Evolutionary conservation across 306 rosid species (phyloP), one percentile per base, ranked within the genome.

Genomic region (Acacia crassicarpa): DNA sequence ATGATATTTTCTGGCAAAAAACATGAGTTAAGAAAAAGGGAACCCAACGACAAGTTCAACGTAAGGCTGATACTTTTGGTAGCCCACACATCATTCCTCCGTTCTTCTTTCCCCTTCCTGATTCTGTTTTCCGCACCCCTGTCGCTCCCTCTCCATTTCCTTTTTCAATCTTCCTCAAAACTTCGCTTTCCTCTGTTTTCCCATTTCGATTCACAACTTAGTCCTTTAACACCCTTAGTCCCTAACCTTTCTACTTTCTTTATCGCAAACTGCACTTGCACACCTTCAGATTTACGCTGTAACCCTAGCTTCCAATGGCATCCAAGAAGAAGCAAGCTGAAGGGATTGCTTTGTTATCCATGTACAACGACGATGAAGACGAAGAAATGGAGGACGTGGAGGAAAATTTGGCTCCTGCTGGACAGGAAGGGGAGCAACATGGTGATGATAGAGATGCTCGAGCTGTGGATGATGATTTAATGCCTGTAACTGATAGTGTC

Each of bases 301-400:
- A 84, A 82, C 83, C 91, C 83, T 82, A 87, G 79, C 76, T 84
- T 85, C 78, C 82, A 38, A 91, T 91, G 97, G 92, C 92, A 14
- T 91, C 96, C 2, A 87, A 80, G 89, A 93, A 91, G 86, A 89
- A 85, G 67, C 91, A 88, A 84, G 83, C 93, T 22, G 96, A 93
- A 77, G 96, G 96, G 20, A 93, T 93, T 53, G 97, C 96, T 30
- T 75, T 93, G 72, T 72, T 93, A 20, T 93, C 97, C 82, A 89
- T 87, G 92, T 91, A 93, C 89, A 81, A 93, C 84, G 98, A 93
- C 61, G 94, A 91, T 9, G 86, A 72, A n/a, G 92, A 89, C 75
- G 94, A 93, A 13, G 89, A 90, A 27, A 90, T 92, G 94, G 95
- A 88, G 70, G 93, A 89, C 25, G 89, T 58, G 6, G 87, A 84